Conservation (phyloP, 208 protist genomes). For the Vickermania ingenoplastis region DNA sequence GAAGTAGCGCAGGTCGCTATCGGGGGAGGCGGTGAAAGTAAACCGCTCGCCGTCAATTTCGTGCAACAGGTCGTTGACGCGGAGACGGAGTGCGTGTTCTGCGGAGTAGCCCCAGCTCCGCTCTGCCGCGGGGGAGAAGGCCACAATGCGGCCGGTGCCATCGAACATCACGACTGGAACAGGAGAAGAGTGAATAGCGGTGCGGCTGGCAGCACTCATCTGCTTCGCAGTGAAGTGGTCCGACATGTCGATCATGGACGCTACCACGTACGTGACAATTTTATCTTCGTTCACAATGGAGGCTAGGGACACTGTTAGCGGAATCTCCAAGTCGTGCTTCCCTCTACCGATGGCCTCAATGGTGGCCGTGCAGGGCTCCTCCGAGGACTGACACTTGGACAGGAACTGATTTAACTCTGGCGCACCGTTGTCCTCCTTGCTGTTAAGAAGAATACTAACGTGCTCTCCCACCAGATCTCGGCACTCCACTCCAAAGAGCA, state of each 20-base stretch:
- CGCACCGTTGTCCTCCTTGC: conserved; percentile 7
- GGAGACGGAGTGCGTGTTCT: conserved; percentile 8
- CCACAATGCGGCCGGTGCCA: conserved; percentile 17
- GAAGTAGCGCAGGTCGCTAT: conserved; percentile 1
- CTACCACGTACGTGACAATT: conserved; percentile 15
- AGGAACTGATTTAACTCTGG: conserved; percentile 4
- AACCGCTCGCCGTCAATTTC: not conserved
- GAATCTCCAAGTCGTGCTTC: conserved; percentile 22
- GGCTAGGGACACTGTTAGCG: conserved; percentile 14
- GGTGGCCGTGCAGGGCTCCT: conserved; percentile 5
- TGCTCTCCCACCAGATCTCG: conserved; percentile 7
- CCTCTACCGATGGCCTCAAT: not conserved
- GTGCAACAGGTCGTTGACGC: conserved; percentile 8
- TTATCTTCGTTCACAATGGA: conserved; percentile 14
- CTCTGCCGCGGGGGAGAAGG: conserved; percentile 33
- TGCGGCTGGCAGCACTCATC: conserved; percentile 8
- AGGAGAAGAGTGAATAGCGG: conserved; percentile 6
- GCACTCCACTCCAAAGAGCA: not conserved
- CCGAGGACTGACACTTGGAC: not conserved
- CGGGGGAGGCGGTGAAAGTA: not conserved
- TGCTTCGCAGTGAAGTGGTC: conserved; percentile 5
- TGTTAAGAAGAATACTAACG: conserved; percentile 4
- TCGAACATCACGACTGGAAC: conserved; percentile 19
- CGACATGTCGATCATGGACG: conserved; percentile 19
- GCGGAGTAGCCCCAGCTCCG: conserved; percentile 15